Evolutionary conservation across 2,329 filamentous ascomycete genomes (phyloP).

Genomic region (Trichoderma oligosporum): DNA sequence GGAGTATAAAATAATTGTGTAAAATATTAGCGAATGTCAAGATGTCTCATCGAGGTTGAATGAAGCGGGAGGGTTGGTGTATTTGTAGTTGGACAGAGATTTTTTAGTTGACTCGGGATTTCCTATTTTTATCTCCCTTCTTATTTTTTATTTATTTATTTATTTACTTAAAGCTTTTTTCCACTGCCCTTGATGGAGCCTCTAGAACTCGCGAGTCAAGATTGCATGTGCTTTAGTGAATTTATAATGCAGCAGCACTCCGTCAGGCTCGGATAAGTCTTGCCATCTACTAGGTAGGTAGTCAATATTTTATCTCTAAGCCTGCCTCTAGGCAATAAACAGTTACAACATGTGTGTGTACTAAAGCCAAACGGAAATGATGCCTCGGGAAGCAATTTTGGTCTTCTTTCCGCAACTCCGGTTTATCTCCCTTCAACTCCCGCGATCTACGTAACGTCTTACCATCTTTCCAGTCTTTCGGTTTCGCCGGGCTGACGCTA

Average conservation of each 20-base stretch:
- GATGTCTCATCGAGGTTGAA: background rate
- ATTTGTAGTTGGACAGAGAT: slow-evolving; percentile 6
- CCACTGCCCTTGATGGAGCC: slow-evolving; percentile 1
- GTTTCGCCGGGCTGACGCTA: slow-evolving; percentile 5
- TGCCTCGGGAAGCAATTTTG: background rate
- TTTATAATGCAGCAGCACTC: slow-evolving; percentile 9
- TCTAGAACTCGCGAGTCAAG: slow-evolving; percentile 13
- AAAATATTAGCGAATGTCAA: background rate
- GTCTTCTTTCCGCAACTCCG: background rate
- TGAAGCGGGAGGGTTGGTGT: background rate
- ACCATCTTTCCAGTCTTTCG: slow-evolving; percentile 1
- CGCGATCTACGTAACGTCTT: slow-evolving; percentile 3
- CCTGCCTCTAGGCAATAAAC: too few species aligned
- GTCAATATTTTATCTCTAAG: too few species aligned
- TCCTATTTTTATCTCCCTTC: background rate
- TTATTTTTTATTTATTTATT: too few species aligned
- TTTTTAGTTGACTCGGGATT: background rate
- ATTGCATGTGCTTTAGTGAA: background rate
- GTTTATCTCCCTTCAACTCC: background rate
- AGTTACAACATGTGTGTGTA: too few species aligned
- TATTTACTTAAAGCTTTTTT: too few species aligned
- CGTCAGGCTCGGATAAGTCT: slow-evolving; percentile 9
- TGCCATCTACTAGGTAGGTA: too few species aligned
- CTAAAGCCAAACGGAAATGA: too few species aligned
- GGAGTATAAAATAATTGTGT: background rate